phyloP scores from a whole-genome alignment of 2,329 filamentous ascomycete genomes.

The Byssochlamys sp. region DNA sequence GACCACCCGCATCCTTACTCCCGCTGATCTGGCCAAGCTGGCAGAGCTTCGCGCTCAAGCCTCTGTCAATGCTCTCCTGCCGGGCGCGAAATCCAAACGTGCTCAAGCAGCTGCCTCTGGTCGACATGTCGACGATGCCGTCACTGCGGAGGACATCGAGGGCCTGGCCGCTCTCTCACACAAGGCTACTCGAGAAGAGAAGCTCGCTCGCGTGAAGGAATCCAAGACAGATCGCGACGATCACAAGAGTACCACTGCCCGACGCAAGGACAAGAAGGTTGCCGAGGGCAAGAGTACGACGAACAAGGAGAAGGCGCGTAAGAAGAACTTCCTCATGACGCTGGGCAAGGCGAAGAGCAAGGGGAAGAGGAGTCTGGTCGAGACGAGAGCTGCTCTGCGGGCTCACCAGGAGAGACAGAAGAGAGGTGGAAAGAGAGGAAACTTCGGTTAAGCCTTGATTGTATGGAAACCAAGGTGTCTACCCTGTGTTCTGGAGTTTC shows the following conservation, averaged over 20 bases:
- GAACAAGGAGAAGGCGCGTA: slow-evolving; percentile 89
- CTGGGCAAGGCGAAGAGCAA: slow-evolving; percentile 91
- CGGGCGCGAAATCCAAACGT: slow-evolving; percentile 34
- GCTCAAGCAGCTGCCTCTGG: slow-evolving; percentile 40
- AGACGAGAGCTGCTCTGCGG: slow-evolving; percentile 70
- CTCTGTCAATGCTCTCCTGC: slow-evolving; percentile 55
- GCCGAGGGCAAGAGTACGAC: slow-evolving; percentile 88
- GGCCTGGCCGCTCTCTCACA: slow-evolving; percentile 62
- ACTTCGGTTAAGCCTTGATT: slow-evolving; percentile 34
- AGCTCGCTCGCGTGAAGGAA: slow-evolving; percentile 70
- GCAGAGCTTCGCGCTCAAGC: slow-evolving; percentile 72
- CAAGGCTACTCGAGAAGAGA: slow-evolving; percentile 83
- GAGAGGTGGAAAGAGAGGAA: slow-evolving; percentile 71
- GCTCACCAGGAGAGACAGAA: slow-evolving; percentile 76
- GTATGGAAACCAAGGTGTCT: background rate
- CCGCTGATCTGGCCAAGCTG: slow-evolving; percentile 89
- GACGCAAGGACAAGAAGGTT: slow-evolving; percentile 77
- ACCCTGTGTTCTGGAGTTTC: background rate
- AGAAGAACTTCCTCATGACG: slow-evolving; percentile 99
- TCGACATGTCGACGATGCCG: slow-evolving; percentile 72
- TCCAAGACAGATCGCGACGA: slow-evolving; percentile 68
- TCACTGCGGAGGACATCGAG: slow-evolving; percentile 87
- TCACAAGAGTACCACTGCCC: slow-evolving; percentile 77
- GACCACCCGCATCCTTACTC: slow-evolving; percentile 88
- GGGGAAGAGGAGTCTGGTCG: slow-evolving; percentile 83